phyloP scores from a whole-genome alignment of 805 yeast species.

The Sugiyamaella lignohabitans region DNA sequence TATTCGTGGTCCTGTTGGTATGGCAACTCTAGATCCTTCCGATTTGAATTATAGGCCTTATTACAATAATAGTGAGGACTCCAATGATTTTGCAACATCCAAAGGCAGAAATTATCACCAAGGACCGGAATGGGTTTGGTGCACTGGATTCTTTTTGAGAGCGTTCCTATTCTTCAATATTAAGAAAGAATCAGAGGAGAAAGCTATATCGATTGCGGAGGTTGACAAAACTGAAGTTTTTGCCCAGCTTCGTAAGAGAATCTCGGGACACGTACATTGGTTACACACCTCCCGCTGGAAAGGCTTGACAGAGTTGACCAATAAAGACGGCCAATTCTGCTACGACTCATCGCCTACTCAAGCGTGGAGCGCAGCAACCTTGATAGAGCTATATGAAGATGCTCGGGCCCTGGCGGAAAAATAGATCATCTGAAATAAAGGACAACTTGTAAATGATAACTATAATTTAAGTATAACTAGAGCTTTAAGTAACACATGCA shows the following conservation, averaged over 20 bases:
- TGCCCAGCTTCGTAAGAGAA: constrained; percentile 52
- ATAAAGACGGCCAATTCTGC: constrained; percentile 78
- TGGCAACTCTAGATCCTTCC: constrained; percentile 86
- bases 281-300: constrained; percentile 79
- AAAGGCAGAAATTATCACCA: constrained; percentile 97
- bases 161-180: constrained; percentile 58
- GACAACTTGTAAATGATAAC: no score
- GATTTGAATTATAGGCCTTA: constrained; percentile 90
- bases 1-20: constrained; percentile 84
- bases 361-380: constrained; percentile 91
- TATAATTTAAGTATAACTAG: no score
- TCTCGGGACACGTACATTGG: constrained; percentile 64
- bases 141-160: constrained; percentile 76
- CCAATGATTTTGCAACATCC: constrained; percentile 81
- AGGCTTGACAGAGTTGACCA: constrained; percentile 87
- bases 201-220: constrained; percentile 14
- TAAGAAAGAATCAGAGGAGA: constrained; percentile 30
- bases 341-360: constrained; percentile 89
- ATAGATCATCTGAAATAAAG: no score
- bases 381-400: constrained; percentile 73
- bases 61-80: constrained; percentile 74
- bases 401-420: no score
- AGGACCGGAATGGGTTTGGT: constrained; percentile 99
- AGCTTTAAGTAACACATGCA: no score
- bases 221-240: constrained; percentile 46